Conservation (phyloP, 352 stramenopile genomes). For the Globisporangium cylindrosporum region DNA sequence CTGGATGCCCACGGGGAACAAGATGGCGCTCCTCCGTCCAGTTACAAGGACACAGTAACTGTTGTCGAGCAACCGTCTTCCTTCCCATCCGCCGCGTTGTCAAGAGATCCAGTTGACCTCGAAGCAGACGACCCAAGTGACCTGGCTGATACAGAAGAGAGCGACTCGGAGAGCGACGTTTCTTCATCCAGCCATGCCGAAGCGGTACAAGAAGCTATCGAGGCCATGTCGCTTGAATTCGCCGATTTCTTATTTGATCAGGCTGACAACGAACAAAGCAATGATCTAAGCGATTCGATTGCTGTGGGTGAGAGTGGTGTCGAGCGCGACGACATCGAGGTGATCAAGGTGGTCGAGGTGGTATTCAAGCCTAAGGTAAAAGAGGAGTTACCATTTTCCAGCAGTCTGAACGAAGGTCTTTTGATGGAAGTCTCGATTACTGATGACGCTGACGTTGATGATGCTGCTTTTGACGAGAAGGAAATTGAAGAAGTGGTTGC, state of each 20-base stretch:
- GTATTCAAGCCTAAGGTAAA: background rate
- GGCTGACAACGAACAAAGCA: background rate
- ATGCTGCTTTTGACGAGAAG: background rate
- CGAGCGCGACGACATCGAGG: background rate
- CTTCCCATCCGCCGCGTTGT: background rate
- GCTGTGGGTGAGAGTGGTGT: background rate
- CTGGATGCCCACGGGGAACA: background rate
- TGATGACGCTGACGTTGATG: background rate
- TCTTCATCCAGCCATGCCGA: background rate
- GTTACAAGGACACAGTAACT: background rate
- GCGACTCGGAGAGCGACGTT: background rate
- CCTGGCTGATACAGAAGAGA: background rate
- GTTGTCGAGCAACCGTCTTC: background rate
- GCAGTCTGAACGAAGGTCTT: background rate
- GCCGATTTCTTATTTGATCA: background rate
- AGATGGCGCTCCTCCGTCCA: background rate
- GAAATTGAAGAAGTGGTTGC: background rate
- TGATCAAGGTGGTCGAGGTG: background rate
- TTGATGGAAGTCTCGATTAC: background rate
- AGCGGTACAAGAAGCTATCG: background rate
- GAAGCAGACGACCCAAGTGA: background rate
- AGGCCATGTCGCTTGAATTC: background rate
- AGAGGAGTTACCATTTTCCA: background rate
- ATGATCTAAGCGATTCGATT: background rate
- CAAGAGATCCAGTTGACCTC: background rate